Conservation (phyloP, 1,139 yeast species). For the Suhomyces taliae region DNA sequence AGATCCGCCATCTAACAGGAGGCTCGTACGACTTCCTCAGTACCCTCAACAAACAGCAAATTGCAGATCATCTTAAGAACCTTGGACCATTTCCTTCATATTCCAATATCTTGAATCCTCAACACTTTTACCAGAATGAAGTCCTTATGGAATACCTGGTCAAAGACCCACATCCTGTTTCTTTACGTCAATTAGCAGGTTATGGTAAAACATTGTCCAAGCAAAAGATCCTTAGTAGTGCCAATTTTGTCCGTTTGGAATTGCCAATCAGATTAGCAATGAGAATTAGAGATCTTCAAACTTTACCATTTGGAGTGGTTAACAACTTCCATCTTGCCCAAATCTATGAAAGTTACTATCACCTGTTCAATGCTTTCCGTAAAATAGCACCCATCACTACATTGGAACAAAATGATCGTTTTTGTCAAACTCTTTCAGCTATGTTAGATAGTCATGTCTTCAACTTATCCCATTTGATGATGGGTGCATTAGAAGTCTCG, state of each 20-base stretch:
- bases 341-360: slow-evolving; percentile 85
- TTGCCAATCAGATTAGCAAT: slow-evolving; percentile 81
- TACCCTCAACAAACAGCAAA: slow-evolving; percentile 34
- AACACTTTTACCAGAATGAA: slow-evolving; percentile 86
- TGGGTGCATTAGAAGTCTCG: slow-evolving; percentile 88
- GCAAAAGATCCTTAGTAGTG: slow-evolving; percentile 76
- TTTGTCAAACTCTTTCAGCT: slow-evolving; percentile 61
- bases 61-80: slow-evolving; percentile 41
- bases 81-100: slow-evolving; percentile 48
- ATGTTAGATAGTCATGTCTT: slow-evolving; percentile 76
- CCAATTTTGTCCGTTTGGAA: slow-evolving; percentile 85
- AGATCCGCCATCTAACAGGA: neutral
- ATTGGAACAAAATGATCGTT: slow-evolving; percentile 70
- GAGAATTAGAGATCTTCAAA: slow-evolving; percentile 76
- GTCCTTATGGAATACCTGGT: slow-evolving; percentile 64
- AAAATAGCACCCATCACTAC: slow-evolving; percentile 65
- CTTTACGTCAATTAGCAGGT: slow-evolving; percentile 82
- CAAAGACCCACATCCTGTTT: slow-evolving; percentile 82
- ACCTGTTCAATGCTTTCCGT: slow-evolving; percentile 82
- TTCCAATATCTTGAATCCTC: slow-evolving; percentile 51
- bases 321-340: slow-evolving; percentile 83
- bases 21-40: slow-evolving; percentile 22
- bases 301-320: slow-evolving; percentile 78
- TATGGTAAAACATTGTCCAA: slow-evolving; percentile 81
- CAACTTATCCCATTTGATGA: slow-evolving; percentile 82